Base-by-base conservation (phyloP, 192 early-diverging fungal species). In the Backusella parvicylindrica region DNA sequence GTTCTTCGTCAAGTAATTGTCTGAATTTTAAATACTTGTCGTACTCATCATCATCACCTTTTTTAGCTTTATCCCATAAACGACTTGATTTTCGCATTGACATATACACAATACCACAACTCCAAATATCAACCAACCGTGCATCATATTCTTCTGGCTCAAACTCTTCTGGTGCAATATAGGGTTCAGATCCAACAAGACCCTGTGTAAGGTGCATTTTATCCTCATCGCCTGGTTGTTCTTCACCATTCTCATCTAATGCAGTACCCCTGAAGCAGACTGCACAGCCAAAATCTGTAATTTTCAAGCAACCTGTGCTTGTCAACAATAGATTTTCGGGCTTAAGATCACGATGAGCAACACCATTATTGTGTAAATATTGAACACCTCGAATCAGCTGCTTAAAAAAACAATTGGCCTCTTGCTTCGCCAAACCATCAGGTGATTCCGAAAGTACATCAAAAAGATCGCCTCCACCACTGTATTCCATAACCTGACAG, bases 231-330 rank as follows among this genome's bases (percentile, higher is more conserved):
- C 68, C 30, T 30, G 68, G 38, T 28, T 70, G 68, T n/a, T 81
- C 74, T 11, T 35, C 49, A 37, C 68, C 40, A 35, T 67, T 66
- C 43, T 49, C 41, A n/a, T 56, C 41, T 49, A 38, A 31, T 31
- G 13, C 56, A 35, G 84, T 33, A 9, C 72, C 83, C 60, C 90
- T 81, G 86, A 99, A 99, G 13, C 97, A 96, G 72, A 95, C 94
- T 5, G 93, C 92, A 23, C 96, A 95, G 36, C 97, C 97, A 90
- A 99, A 99, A 85, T 99, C 97, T 1, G 96, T 95, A 79, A 99
- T 95, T 82, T 99, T 99, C 73, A 99, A 75, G 43, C 88, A 89
- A 73, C 91, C 90, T 26, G 85, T 79, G 0, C 80, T 82, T 78
- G 96, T 94, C 72, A 99, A 82, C 26, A 99, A 85, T 43, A 98